phyloP scores from a whole-genome alignment of 305 asterid species.

The Fraxinus sp. region DNA sequence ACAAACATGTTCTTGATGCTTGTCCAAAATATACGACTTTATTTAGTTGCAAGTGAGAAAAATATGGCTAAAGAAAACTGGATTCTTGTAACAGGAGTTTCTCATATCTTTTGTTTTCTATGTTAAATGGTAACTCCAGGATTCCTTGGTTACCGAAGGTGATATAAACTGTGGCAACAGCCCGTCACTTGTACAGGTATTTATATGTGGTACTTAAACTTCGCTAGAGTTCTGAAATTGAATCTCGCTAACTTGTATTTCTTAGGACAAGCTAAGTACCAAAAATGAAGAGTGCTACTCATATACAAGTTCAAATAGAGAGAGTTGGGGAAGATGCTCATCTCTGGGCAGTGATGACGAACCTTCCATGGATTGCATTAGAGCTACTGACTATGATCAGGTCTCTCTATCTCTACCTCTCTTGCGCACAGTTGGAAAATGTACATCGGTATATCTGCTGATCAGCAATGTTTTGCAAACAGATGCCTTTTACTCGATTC shows the following conservation, averaged over 20 bases:
- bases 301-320: slow-evolving; percentile 89
- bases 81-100: background rate
- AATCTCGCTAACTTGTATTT: slow-evolving; percentile 19
- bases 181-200: slow-evolving; percentile 59
- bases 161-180: slow-evolving; percentile 37
- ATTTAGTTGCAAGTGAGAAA: background rate
- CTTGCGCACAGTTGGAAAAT: background rate
- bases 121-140: slow-evolving; percentile 38
- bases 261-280: slow-evolving; percentile 59
- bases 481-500: background rate
- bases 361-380: slow-evolving; percentile 49
- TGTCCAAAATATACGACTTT: background rate
- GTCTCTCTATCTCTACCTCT: slow-evolving; percentile 32
- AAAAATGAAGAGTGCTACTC: slow-evolving; percentile 91
- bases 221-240: slow-evolving; percentile 3
- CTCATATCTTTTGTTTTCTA: background rate
- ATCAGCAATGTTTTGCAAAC: background rate
- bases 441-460: background rate
- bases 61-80: background rate
- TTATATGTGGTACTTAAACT: slow-evolving; percentile 17
- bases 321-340: slow-evolving; percentile 99
- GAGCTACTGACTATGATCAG: slow-evolving; percentile 54
- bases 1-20: background rate
- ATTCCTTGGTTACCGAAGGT: slow-evolving; percentile 50
- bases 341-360: slow-evolving; percentile 82